Conservation (phyloP, 2,329 filamentous ascomycete genomes). For the Hymenoscyphus infarciens region DNA sequence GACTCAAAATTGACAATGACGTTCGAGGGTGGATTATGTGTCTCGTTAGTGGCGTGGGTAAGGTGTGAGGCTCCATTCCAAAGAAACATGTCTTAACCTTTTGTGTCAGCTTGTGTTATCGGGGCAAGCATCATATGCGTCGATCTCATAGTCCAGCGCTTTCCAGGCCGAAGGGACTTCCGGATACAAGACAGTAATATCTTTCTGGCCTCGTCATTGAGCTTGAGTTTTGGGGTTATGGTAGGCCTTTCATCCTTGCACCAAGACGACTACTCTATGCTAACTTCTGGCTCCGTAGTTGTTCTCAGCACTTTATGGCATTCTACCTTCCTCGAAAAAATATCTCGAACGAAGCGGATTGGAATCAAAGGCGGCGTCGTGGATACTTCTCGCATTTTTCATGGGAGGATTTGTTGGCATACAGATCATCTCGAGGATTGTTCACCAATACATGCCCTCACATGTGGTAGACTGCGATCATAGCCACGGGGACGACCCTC, state of each 20-base stretch:
- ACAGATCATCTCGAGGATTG: constrained; percentile 65
- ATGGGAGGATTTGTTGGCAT: constrained; percentile 71
- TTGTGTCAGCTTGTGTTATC: constrained; percentile 54
- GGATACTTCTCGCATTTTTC: constrained; percentile 67
- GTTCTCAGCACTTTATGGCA: constrained; percentile 87
- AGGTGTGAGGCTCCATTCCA: constrained; percentile 31
- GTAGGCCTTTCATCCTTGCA: constrained; percentile 47
- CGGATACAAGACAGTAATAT: constrained; percentile 83
- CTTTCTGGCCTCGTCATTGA: constrained; percentile 84
- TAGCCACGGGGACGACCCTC: constrained; percentile 55
- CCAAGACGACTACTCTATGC: not conserved
- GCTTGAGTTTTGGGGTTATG: constrained; percentile 95
- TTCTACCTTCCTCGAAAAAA: constrained; percentile 80
- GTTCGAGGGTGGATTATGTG: constrained; percentile 91
- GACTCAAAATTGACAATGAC: constrained; percentile 55
- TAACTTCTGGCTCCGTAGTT: constrained; percentile 51
- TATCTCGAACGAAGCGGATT: constrained; percentile 71
- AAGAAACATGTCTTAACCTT: constrained; percentile 15
- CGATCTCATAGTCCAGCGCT: constrained; percentile 68
- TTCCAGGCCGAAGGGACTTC: constrained; percentile 74
- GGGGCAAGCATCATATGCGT: constrained; percentile 85
- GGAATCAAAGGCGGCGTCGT: constrained; percentile 62
- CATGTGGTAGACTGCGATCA: constrained; percentile 81
- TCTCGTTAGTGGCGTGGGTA: constrained; percentile 72
- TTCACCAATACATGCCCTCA: constrained; percentile 72